phyloP scores from a whole-genome alignment of 495 filamentous ascomycete genomes.

The Lasiosphaeriaceae sp. region DNA sequence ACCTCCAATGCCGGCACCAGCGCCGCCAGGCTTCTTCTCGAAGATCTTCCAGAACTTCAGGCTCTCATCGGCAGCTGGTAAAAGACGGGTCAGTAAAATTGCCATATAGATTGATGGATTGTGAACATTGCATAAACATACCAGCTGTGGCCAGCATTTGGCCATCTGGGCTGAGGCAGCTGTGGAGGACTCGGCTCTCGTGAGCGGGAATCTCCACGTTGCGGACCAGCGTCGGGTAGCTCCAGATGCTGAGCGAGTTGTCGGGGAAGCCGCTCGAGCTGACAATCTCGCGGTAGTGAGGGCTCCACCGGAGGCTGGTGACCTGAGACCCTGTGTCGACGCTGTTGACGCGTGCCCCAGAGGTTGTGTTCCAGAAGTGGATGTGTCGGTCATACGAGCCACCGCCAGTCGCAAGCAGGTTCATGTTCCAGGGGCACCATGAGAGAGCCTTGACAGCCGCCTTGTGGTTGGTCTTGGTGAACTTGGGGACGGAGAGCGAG shows the following conservation, averaged over 20 bases:
- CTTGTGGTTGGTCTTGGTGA: constrained; percentile 98
- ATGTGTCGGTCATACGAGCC: constrained; percentile 96
- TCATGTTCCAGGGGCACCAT: constrained; percentile 99
- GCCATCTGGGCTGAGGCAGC: constrained; percentile 89
- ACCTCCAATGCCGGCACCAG: constrained; percentile 55
- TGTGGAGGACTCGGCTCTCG: constrained; percentile 93
- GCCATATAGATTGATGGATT: not conserved
- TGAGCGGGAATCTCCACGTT: constrained; percentile 99
- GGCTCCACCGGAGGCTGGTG: constrained; percentile 91
- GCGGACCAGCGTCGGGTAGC: constrained; percentile 91
- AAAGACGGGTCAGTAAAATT: constrained; percentile 13
- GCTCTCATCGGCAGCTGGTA: constrained; percentile 79
- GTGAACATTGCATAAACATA: constrained; percentile 25
- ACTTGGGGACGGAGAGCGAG: constrained; percentile 87
- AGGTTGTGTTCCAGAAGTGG: constrained; percentile 99
- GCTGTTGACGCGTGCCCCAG: constrained; percentile 94
- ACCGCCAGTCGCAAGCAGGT: constrained; percentile 93
- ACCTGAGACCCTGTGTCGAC: constrained; percentile 98
- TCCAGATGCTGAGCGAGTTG: constrained; percentile 98
- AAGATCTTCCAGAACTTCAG: constrained; percentile 99
- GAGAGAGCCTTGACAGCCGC: constrained; percentile 96
- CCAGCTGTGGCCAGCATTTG: constrained; percentile 94
- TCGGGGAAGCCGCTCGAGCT: constrained; percentile 97
- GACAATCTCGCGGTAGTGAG: constrained; percentile 95
- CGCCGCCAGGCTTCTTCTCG: constrained; percentile 90